Evolutionary conservation across 116 monocot genomes (phyloP).

Genomic region (Cymodocea nodosa): DNA sequence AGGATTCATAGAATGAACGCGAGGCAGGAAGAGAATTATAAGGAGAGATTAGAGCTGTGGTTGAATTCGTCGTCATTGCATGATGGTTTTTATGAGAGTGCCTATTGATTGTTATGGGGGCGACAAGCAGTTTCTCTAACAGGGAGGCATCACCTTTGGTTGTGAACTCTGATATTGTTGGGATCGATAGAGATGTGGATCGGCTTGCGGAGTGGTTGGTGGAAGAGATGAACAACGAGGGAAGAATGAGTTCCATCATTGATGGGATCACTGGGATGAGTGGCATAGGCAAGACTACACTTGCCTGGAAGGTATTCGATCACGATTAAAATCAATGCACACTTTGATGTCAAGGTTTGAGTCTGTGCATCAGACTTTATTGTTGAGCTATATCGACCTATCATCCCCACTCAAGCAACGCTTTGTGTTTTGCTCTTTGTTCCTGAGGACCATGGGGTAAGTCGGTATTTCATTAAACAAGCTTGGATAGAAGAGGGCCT

Average conservation of each 20-base stretch:
- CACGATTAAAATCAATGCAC: conserved; percentile 1
- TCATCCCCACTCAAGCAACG: conserved; percentile 37
- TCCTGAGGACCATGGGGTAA: conserved; percentile 3
- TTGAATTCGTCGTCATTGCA: background rate
- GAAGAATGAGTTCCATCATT: background rate
- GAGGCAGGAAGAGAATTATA: too few species aligned
- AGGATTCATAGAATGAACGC: too few species aligned
- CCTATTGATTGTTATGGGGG: too few species aligned
- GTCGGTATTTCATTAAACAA: background rate
- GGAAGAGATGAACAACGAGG: background rate
- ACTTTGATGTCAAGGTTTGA: conserved; percentile 28
- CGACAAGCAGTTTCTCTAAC: background rate
- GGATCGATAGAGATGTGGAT: conserved; percentile 8
- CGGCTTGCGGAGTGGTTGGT: background rate
- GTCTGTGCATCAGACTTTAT: conserved; percentile 2
- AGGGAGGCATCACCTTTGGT: conserved; percentile 4
- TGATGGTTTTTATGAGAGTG: too few species aligned
- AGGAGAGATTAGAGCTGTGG: too few species aligned
- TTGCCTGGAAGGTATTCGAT: conserved; percentile 24
- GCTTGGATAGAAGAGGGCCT: conserved; percentile 14
- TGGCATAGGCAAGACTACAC: conserved; percentile 25
- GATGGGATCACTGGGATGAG: conserved; percentile 26
- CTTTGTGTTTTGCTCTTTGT: conserved; percentile 21
- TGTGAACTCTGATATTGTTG: conserved; percentile 8
- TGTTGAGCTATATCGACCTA: conserved; percentile 14